These are phyloP conservation scores for Zygosaccharomyces kombuchaensis DNA, from an alignment of 805 yeast species.

Conservation along the genomic window DNA sequence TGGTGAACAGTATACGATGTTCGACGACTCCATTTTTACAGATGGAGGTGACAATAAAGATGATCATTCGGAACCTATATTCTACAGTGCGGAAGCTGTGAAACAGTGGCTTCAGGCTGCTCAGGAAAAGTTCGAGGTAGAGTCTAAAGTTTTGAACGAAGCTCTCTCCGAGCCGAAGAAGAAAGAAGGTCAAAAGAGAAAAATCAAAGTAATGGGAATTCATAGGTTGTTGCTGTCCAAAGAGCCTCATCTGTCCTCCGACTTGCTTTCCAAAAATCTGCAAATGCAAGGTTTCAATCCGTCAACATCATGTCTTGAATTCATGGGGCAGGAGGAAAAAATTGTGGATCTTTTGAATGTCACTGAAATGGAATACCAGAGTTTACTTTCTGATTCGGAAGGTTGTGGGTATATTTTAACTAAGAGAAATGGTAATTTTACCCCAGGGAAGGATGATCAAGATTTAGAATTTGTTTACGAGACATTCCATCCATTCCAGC, in stretches of 20 bases:
- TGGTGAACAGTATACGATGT: slow-evolving; percentile 64
- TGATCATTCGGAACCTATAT: neutral
- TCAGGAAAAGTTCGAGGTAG: slow-evolving; percentile 11
- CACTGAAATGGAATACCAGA: slow-evolving; percentile 43
- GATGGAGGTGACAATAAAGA: slow-evolving; percentile 12
- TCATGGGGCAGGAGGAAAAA: slow-evolving; percentile 26
- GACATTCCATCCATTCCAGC: slow-evolving; percentile 66
- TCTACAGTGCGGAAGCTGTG: slow-evolving; percentile 18
- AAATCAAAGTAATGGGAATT: slow-evolving; percentile 51
- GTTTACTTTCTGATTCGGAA: slow-evolving; percentile 36
- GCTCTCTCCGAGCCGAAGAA: neutral
- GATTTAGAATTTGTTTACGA: slow-evolving; percentile 52
- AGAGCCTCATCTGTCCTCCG: slow-evolving; percentile 73
- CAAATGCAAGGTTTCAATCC: slow-evolving; percentile 45
- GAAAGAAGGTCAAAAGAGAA: slow-evolving; percentile 25
- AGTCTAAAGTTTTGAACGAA: slow-evolving; percentile 7
- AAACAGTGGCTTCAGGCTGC: slow-evolving; percentile 31
- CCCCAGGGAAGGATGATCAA: slow-evolving; percentile 38
- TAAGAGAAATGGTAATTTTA: slow-evolving; percentile 51
- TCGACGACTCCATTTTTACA: slow-evolving; percentile 48
- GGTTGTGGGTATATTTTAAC: slow-evolving; percentile 60
- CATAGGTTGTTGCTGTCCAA: slow-evolving; percentile 66
- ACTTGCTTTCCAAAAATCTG: slow-evolving; percentile 61
- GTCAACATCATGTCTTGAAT: slow-evolving; percentile 35
- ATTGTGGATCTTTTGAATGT: slow-evolving; percentile 43